These are phyloP conservation scores for Lonicera japonica DNA, from an alignment of 129 eudicot species.

Conservation along the genomic window DNA sequence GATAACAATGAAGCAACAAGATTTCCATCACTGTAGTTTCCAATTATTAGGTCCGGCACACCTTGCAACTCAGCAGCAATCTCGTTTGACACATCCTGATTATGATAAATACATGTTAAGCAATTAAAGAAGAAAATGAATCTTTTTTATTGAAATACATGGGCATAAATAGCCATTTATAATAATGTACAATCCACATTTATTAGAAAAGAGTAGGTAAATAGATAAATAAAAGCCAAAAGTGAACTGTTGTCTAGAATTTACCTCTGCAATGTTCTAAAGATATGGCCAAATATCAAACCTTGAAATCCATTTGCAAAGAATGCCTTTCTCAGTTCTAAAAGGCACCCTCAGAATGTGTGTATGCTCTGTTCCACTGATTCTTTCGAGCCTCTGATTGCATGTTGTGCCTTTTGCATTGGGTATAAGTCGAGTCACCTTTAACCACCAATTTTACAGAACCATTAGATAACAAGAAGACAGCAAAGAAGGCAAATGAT, in stretches of 20 bases:
- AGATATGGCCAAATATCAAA: slow-evolving; percentile 43
- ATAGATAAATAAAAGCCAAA: too few species aligned
- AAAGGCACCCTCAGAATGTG: slow-evolving; percentile 38
- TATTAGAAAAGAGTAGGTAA: too few species aligned
- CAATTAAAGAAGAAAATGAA: too few species aligned
- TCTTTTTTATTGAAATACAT: too few species aligned
- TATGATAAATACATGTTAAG: background rate
- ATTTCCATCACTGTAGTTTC: slow-evolving; percentile 43
- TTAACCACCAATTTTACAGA: slow-evolving; percentile 2
- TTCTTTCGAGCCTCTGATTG: slow-evolving; percentile 30
- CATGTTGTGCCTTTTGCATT: slow-evolving; percentile 40
- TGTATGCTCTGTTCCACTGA: slow-evolving; percentile 27
- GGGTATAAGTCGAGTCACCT: slow-evolving; percentile 37
- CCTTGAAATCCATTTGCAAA: slow-evolving; percentile 38
- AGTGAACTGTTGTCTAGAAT: too few species aligned
- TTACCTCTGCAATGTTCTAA: slow-evolving; percentile 36
- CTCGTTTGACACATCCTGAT: slow-evolving; percentile 35
- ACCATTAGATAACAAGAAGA: slow-evolving; percentile 2
- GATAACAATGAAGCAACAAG: slow-evolving; percentile 39
- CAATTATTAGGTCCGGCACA: slow-evolving; percentile 34
- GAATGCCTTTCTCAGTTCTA: slow-evolving; percentile 31
- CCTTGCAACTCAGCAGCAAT: slow-evolving; percentile 30
- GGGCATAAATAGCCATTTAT: background rate
- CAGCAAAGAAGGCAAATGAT: too few species aligned
- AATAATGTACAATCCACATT: background rate